Percentiles rank a stretch among this genome's conserved stretches.
Evolutionary conservation across 345 rosid species (phyloP).

Genomic region (Corchorus capsularis): DNA sequence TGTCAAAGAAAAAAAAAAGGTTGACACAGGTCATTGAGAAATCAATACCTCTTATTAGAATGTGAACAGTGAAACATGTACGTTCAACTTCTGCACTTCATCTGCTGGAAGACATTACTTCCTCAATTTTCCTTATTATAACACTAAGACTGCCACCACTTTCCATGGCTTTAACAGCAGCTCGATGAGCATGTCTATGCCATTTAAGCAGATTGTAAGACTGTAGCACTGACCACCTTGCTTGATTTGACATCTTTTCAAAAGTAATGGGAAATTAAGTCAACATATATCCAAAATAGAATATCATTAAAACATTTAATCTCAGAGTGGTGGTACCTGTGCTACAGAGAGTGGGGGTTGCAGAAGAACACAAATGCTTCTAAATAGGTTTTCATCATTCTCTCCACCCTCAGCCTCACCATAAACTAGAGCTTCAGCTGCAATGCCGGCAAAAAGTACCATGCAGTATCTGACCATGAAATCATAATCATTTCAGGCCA

Average conservation of each 20-base stretch:
- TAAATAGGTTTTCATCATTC: conserved; percentile 90
- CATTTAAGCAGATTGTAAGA: conserved; percentile 90
- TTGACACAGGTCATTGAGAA: not conserved
- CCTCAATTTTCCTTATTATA: conserved; percentile 77
- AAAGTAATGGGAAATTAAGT: not conserved
- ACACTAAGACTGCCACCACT: conserved; percentile 70
- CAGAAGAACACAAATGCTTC: conserved; percentile 81
- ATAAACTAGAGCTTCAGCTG: conserved; percentile 91
- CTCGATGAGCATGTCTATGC: conserved; percentile 75
- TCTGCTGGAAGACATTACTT: conserved; percentile 55
- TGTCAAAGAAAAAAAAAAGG: no score
- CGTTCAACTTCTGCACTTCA: conserved; percentile 23
- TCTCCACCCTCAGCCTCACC: conserved; percentile 98
- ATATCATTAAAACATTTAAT: conserved; percentile 10
- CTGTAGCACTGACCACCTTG: conserved; percentile 88
- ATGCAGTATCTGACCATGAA: conserved; percentile 69
- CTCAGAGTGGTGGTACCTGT: conserved; percentile 48
- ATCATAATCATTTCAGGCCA: conserved; percentile 6
- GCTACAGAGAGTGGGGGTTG: conserved; percentile 81
- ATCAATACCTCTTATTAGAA: conserved; percentile 1
- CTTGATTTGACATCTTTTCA: conserved; percentile 96
- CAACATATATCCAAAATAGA: not conserved
- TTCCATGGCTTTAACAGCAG: conserved; percentile 85
- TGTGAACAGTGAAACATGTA: not conserved
- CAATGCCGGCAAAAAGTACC: conserved; percentile 97